Conservation (phyloP, 2,329 filamentous ascomycete species). For the Ceratocystis eucalypticola region DNA sequence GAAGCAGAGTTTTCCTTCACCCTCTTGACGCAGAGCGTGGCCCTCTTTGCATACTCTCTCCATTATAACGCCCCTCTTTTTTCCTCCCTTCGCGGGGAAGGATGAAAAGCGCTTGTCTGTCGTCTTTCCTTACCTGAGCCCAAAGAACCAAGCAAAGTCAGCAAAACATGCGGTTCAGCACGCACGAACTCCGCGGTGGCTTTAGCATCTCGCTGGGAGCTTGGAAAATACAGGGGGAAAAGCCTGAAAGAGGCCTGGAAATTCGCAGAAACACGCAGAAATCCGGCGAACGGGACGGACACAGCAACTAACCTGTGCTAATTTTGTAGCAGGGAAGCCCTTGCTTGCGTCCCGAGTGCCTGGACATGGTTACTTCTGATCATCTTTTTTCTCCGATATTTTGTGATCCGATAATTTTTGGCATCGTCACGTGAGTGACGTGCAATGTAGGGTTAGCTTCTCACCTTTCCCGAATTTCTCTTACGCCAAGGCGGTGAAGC, state of each 20-base stretch:
- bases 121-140: background rate
- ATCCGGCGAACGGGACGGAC: no score
- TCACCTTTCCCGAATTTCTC: background rate
- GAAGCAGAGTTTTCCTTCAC: background rate
- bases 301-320: background rate
- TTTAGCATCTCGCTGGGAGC: background rate
- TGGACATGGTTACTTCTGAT: background rate
- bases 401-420: background rate
- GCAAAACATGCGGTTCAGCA: background rate
- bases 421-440: background rate
- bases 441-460: background rate
- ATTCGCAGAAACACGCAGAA: background rate
- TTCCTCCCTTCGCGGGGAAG: background rate
- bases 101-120: background rate
- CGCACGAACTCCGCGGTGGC: background rate
- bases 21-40: background rate
- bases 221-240: background rate
- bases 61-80: background rate
- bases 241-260: background rate
- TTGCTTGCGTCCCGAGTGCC: background rate
- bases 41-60: no score
- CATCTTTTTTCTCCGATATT: background rate
- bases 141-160: background rate
- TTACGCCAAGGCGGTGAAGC: background rate
- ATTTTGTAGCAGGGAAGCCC: background rate